phyloP scores from a whole-genome alignment of 352 stramenopile genomes.

The Globisporangium recalcitrans region DNA sequence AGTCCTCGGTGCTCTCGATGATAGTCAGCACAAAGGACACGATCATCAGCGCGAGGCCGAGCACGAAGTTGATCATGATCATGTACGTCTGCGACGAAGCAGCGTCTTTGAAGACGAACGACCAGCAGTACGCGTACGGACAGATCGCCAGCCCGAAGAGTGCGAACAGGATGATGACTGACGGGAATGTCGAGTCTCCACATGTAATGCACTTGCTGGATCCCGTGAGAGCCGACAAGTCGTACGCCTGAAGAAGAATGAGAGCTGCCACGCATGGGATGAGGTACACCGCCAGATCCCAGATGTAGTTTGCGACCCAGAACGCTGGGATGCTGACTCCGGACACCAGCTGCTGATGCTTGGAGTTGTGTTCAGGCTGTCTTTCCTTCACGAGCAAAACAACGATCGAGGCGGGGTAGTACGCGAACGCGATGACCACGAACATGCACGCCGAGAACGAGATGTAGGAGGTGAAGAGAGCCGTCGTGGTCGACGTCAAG shows the following conservation, averaged over 20 bases:
- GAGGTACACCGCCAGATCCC: constrained; percentile 89
- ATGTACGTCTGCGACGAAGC: constrained; percentile 41
- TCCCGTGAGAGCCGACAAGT: constrained; percentile 28
- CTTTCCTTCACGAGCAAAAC: constrained; percentile 94
- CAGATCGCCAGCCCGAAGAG: constrained; percentile 60
- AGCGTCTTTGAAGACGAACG: constrained; percentile 53
- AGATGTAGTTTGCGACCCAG: constrained; percentile 94
- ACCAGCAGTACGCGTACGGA: constrained; percentile 53
- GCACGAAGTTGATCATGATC: constrained; percentile 53
- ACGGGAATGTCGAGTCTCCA: constrained; percentile 18
- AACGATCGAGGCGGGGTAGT: constrained; percentile 88
- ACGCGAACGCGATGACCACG: constrained; percentile 88
- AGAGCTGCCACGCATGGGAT: constrained; percentile 44
- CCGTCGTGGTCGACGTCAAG: constrained; percentile 34
- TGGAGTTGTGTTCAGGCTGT: constrained; percentile 87
- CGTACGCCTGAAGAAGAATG: constrained; percentile 31
- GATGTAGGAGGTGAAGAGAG: constrained; percentile 42
- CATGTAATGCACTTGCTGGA: constrained; percentile 23
- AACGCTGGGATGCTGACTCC: constrained; percentile 91
- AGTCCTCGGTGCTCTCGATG: constrained; percentile 20
- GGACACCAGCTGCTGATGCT: constrained; percentile 94
- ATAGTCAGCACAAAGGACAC: constrained; percentile 35
- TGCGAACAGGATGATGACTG: constrained; percentile 51
- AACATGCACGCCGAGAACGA: constrained; percentile 78
- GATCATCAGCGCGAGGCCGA: constrained; percentile 59